A percentile compares a stretch with the other conserved stretches of the same genome.
Evolutionary conservation across 345 rosid species (phyloP).

Genomic region (Mercurialis annua): DNA sequence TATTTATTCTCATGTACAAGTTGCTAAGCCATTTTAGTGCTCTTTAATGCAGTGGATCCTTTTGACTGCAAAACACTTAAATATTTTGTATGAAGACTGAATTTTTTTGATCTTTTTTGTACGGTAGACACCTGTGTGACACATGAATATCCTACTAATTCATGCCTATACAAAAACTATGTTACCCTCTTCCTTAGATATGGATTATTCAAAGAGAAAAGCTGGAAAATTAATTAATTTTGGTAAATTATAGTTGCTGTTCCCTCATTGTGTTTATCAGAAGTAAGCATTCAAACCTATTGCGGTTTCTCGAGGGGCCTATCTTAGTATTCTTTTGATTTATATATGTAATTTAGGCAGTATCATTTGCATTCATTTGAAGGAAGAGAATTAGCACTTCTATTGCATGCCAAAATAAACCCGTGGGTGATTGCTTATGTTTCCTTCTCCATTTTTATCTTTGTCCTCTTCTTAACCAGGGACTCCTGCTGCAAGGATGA

Average conservation of each 20-base stretch:
- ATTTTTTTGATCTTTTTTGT: too few relatives aligned
- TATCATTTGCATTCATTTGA: background rate
- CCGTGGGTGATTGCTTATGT: background rate
- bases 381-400: background rate
- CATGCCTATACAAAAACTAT: background rate
- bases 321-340: background rate
- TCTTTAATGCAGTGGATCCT: background rate
- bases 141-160: background rate
- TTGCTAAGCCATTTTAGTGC: background rate
- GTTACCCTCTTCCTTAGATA: background rate
- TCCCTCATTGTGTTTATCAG: too few relatives aligned
- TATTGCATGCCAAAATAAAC: background rate
- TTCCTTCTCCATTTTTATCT: background rate
- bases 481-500: slow-evolving; percentile 97
- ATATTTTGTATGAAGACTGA: too few relatives aligned
- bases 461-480: slow-evolving; percentile 39
- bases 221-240: background rate
- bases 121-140: background rate
- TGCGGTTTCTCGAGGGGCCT: background rate
- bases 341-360: background rate
- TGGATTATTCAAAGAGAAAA: background rate
- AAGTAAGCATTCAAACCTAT: background rate
- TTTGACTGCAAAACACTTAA: background rate
- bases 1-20: background rate
- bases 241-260: background rate